These are phyloP conservation scores for Fusarium sp. DNA, from an alignment of 2,329 filamentous ascomycete genomes.

Conservation along the genomic window DNA sequence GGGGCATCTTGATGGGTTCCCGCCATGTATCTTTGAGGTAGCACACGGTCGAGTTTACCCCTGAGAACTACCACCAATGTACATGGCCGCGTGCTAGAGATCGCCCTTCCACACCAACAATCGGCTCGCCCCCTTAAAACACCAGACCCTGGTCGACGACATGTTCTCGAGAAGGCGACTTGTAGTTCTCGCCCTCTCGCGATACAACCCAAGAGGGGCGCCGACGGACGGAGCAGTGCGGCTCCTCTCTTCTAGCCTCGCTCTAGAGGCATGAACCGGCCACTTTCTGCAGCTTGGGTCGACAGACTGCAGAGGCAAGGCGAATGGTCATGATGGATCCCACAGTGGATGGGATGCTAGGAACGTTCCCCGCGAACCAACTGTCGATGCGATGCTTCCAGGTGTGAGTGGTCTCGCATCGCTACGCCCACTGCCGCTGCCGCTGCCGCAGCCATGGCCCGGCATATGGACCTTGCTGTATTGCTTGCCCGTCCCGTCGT, in stretches of 20 bases:
- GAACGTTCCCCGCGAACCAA: slow-evolving; percentile 22
- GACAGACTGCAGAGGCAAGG: not conserved
- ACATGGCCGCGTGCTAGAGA: not conserved
- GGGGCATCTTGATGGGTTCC: not conserved
- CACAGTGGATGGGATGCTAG: not conserved
- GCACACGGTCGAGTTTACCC: not conserved
- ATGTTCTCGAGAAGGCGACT: slow-evolving; percentile 1
- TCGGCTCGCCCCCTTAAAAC: slow-evolving; percentile 31
- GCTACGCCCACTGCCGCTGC: not conserved
- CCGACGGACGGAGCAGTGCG: not conserved
- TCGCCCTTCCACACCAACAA: slow-evolving; percentile 14
- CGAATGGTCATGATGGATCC: not conserved
- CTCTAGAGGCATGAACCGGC: not conserved
- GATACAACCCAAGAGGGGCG: slow-evolving; percentile 18
- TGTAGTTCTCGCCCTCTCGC: not conserved
- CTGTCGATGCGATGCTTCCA: slow-evolving; percentile 15
- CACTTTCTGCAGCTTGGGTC: not conserved
- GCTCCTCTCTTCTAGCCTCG: slow-evolving; percentile 5
- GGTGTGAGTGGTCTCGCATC: slow-evolving; percentile 1
- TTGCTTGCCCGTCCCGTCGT: not conserved
- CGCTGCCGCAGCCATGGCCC: not conserved
- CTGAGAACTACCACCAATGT: not conserved
- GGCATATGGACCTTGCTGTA: not conserved
- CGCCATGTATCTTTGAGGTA: slow-evolving; percentile 5
- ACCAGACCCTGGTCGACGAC: slow-evolving; percentile 3